Conservation (phyloP, 2,329 filamentous ascomycete species). For the Coniochaeta prunicola region DNA sequence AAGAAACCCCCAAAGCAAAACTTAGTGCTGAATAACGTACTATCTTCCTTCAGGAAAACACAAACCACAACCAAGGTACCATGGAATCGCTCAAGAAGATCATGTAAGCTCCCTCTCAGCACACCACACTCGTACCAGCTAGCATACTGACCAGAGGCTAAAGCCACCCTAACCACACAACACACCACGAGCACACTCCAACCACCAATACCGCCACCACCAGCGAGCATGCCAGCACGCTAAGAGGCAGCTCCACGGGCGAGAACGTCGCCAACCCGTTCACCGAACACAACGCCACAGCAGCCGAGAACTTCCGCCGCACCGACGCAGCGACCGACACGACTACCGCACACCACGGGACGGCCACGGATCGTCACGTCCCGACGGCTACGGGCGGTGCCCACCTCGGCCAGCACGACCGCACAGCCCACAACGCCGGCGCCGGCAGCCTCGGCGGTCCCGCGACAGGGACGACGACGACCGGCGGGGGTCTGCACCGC, state of each 20-base stretch:
- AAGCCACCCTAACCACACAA: slow-evolving; percentile 6
- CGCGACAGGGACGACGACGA: no score
- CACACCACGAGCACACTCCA: neutral
- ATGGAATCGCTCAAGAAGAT: slow-evolving; percentile 10
- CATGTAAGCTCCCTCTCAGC: neutral
- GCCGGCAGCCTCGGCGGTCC: neutral
- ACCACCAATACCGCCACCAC: neutral
- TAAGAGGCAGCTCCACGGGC: neutral
- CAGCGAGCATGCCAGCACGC: neutral
- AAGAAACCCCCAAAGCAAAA: neutral
- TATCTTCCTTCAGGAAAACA: neutral
- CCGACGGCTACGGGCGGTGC: no score
- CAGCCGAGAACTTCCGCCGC: slow-evolving; percentile 3
- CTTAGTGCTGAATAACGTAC: neutral
- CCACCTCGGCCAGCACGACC: no score
- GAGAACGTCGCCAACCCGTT: slow-evolving; percentile 5
- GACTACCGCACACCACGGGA: neutral
- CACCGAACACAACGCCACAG: slow-evolving; percentile 5
- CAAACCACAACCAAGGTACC: neutral
- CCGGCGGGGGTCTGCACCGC: neutral
- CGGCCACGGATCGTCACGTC: neutral
- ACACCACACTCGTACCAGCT: neutral
- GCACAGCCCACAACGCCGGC: neutral
- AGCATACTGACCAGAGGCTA: neutral
- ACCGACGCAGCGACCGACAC: neutral